Evolutionary conservation across 129 eudicot species (phyloP), one percentile per base, ranked within the genome.

Genomic region (Chrysanthemum lavandulifolium): DNA sequence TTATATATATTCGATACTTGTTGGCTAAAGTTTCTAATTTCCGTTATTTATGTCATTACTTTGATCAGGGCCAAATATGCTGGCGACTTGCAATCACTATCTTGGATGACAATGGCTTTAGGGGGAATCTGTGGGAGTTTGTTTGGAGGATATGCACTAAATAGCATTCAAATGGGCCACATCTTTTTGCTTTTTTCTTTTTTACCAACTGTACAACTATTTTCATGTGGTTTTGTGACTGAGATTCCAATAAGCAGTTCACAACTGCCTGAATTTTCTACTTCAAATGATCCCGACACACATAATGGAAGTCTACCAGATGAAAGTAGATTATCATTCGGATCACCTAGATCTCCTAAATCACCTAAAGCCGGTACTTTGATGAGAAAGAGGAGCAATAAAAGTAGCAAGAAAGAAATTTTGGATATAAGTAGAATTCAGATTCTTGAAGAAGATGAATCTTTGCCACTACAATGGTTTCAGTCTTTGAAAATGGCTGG

Each of bases 51-150:
- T 14, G 51, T 58, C 19, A 14, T 14, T 55, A 47, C 61, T 66
- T 65, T 50, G 5, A 0, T n/a, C 83, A 93, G 99, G 88, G 93
- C 99, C 74, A 78, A 88, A 18, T 94, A 82, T 79, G 91, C 97
- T 75, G 97, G 99, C n/a, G 99, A 94, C 81, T 89, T 94, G 71
- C 99, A 94, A 84, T 94, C 99, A 58, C 13, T 90, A 58, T 94
- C 99, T 72, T 90, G 99, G 99, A 78, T 94, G 84, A 31, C 99
- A 71, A 94, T 94, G 99, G 96, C 99, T 69, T 73, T 86, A 48
- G 99, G 99, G 67, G 99, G 99, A 79, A 86, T 94, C 9, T 86
- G 73, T 74, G 99, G 99, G 73, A 90, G 94, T 75, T 82, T 94
- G 61, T 79, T 90, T 68, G 99, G 99, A 76, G 97, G 99, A 76